Conservation (phyloP, 345 rosid genomes). For the Bruguiera sexangula region DNA sequence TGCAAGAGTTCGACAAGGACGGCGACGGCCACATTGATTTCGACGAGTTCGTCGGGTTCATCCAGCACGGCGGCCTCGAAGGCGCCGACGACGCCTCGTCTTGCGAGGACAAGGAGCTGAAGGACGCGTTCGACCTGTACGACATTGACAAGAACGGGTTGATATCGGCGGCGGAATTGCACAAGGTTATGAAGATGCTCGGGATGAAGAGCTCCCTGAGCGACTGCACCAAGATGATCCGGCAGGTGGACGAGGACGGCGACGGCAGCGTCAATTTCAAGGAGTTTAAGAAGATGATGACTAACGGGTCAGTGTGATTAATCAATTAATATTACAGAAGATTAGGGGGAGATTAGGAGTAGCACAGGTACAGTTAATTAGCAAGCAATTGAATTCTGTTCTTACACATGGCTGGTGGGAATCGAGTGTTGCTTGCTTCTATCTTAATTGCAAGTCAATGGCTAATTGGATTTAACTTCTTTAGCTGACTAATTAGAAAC, state of each 20-base stretch:
- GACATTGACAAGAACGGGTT: slow-evolving; percentile 77
- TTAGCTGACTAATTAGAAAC: too few species aligned
- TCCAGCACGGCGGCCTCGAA: slow-evolving; percentile 22
- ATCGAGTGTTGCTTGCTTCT: too few species aligned
- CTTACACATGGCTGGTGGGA: too few species aligned
- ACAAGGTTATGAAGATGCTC: slow-evolving; percentile 64
- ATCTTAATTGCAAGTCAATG: too few species aligned
- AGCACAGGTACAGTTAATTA: too few species aligned
- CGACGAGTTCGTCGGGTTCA: slow-evolving; percentile 66
- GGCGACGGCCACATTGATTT: slow-evolving; percentile 77
- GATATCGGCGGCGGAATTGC: slow-evolving; percentile 75
- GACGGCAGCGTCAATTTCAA: slow-evolving; percentile 90
- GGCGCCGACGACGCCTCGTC: slow-evolving; percentile 12
- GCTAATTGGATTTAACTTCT: too few species aligned
- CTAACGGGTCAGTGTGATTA: slow-evolving; percentile 19
- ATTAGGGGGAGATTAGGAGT: too few species aligned
- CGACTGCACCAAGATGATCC: slow-evolving; percentile 81
- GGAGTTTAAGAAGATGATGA: slow-evolving; percentile 96
- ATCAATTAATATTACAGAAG: not conserved
- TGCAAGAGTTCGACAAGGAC: slow-evolving; percentile 81
- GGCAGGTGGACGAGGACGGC: slow-evolving; percentile 81
- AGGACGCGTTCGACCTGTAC: slow-evolving; percentile 82
- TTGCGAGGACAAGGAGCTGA: slow-evolving; percentile 44
- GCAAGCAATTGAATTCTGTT: too few species aligned
- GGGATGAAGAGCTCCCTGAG: slow-evolving; percentile 66